Evolutionary conservation across 2,329 filamentous ascomycete species (phyloP), one percentile per base, ranked within the genome.

Genomic region (Claviceps africana): DNA sequence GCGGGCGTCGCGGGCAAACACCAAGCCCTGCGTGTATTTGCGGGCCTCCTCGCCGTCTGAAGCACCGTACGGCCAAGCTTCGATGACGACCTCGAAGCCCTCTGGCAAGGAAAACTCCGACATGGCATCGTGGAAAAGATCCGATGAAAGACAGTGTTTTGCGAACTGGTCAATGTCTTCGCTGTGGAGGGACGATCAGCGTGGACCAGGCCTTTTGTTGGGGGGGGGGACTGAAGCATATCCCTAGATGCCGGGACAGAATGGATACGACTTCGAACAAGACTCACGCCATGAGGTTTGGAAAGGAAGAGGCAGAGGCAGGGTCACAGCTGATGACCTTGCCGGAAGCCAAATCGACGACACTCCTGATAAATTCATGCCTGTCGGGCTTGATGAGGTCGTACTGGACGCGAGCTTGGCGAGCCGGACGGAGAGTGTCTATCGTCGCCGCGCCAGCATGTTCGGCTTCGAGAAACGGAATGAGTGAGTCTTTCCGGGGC

Each of bases 51-150:
- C 66, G 4, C 60, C 61, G 52, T 72, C 69, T 1, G 65, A 62
- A 2, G 70, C 70, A 7, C 73, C 73, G 56, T 88, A 88, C 43
- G 86, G 86, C 85, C 85, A 88, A 0, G 77, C 56, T 79, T 75
- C 72, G 56, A 74, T 72, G 40, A 65, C 66, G 50, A 73, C 56
- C 48, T 60, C 57, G 51, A 72, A 72, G 56, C 69, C 68, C 30
- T 72, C 66, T 4, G 74, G 73, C 13, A 77, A 60, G 4, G 60
- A 58, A 50, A 76, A 72, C 57, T 75, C 72, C 22, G 69, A 62
- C 60, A 77, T 63, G 50, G 73, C 73, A 15, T 71, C 63, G 54
- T 71, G 67, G 61, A 76, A 76, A 43, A 73, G 58, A 0, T 69
- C 64, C 0, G 73, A 76, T 5, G 66, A 60, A 13, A 71, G 48